Evolutionary conservation across 345 rosid species (phyloP), one percentile per base, ranked within the genome.

Genomic region (Lumnitzera littorea): DNA sequence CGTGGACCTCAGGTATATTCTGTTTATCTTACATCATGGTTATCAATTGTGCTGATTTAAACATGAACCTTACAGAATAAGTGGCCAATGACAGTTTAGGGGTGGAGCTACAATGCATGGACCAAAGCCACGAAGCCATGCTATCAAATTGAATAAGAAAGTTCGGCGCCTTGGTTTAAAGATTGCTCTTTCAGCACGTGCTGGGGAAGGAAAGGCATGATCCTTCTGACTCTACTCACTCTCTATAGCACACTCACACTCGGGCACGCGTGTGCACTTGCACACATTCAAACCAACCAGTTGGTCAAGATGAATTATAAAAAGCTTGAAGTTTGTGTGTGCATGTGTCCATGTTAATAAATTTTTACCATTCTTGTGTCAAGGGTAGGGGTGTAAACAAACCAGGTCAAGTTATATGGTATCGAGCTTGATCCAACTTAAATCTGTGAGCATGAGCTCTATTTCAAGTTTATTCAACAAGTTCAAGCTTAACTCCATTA

Each of bases 41-140:
- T 55, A 41, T 65, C 41, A 53, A 57, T 7, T 36, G 11, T 36
- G 43, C 43, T 23, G 9, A 7, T 2, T 36, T 24, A 16, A 58
- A 46, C 47, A 66, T 62, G 57, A 46, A 57, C 17, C 50, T 59
- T 56, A 36, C 57, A 53, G 49, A 49, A 48, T 62, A 66, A 56
- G 16, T 62, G 67, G 4, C 50, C 70, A 60, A 48, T 72, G 67
- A 76, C 85, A 90, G 97, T 94, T 94, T 62, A 84, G 95, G 67
- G 91, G 90, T 62, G 97, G 99, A 76, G 84, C 84, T 69, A 65
- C 62, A 5, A 90, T 87, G 99, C 96, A 86, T 75, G 97, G 96
- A 41, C 99, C 96, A 55, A 90, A 80, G 78, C 96, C 96, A 25
- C 76, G 96, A 70, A 94, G 95, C 75, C 99, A 94, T 79, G 97